These are phyloP conservation scores for Coniella lustricola DNA, from an alignment of 2,329 filamentous ascomycete genomes.

Conservation along the genomic window DNA sequence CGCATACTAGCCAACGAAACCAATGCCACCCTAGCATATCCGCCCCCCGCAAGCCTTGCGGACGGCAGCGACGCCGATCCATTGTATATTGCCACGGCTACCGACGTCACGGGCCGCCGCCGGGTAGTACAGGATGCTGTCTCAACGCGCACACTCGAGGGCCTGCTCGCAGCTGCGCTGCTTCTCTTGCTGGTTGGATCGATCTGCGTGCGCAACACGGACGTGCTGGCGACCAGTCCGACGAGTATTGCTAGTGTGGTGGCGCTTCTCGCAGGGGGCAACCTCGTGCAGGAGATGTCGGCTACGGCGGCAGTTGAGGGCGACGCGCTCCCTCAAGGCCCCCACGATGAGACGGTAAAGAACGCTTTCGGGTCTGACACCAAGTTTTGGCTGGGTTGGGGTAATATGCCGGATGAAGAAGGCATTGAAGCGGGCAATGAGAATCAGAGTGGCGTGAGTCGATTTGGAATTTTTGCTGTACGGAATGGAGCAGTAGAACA, in stretches of 20 bases:
- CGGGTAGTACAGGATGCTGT: slow-evolving; percentile 9
- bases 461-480: not conserved
- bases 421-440: not conserved
- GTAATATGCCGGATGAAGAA: not conserved
- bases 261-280: slow-evolving; percentile 31
- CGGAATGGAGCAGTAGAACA: not conserved
- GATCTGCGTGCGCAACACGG: slow-evolving; percentile 3
- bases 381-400: slow-evolving; percentile 23
- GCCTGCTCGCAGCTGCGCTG: not conserved
- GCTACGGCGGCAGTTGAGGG: slow-evolving; percentile 17
- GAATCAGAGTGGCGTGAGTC: slow-evolving; percentile 2
- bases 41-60: not conserved
- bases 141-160: slow-evolving; percentile 9
- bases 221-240: slow-evolving; percentile 24
- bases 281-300: slow-evolving; percentile 25
- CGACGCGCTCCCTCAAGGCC: too few relatives aligned
- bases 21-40: not conserved
- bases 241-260: slow-evolving; percentile 31
- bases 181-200: not conserved
- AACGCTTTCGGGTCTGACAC: slow-evolving; percentile 19
- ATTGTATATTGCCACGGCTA: not conserved
- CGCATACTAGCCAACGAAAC: not conserved
- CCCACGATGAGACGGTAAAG: too few relatives aligned
- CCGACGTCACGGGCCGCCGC: not conserved
- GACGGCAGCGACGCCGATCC: slow-evolving; percentile 24